Conservation (phyloP, 495 filamentous ascomycete species). For the Trichoderma virens region DNA sequence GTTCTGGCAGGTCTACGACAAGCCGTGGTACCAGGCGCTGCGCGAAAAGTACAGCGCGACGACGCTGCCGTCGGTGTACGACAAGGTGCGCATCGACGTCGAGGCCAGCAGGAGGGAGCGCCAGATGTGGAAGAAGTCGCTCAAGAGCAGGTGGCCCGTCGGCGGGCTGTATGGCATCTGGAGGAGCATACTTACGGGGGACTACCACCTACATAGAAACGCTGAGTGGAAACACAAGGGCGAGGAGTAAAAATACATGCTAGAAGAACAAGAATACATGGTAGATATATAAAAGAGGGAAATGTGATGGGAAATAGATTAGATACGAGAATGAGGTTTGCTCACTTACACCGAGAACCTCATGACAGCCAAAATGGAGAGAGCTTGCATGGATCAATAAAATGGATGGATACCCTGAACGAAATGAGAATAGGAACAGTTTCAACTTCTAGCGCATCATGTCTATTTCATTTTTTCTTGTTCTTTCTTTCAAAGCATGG, state of each 20-base stretch:
- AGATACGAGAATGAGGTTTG: background rate
- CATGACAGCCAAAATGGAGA: background rate
- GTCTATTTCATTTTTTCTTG: background rate
- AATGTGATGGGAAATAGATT: background rate
- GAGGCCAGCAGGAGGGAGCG: conserved; percentile 12
- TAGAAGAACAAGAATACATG: no score
- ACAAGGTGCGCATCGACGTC: conserved; percentile 45
- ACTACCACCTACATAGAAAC: conserved; percentile 45
- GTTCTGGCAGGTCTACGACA: conserved; percentile 50
- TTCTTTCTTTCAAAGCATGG: background rate
- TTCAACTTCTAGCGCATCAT: background rate
- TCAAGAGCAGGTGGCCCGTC: conserved; percentile 39
- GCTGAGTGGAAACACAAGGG: conserved; percentile 45
- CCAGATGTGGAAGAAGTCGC: conserved; percentile 25
- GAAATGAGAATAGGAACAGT: no score
- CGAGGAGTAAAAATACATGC: conserved; percentile 4
- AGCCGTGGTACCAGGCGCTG: conserved; percentile 44
- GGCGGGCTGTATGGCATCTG: conserved; percentile 48
- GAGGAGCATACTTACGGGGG: conserved; percentile 47
- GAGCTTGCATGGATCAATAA: background rate
- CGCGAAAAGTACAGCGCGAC: conserved; percentile 43
- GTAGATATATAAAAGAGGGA: no score
- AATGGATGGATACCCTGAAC: background rate
- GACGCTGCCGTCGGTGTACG: conserved; percentile 47
- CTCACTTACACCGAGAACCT: background rate